These are phyloP conservation scores for Suillus placidus DNA, from an alignment of 768 basidiomycete species.

Conservation along the genomic window DNA sequence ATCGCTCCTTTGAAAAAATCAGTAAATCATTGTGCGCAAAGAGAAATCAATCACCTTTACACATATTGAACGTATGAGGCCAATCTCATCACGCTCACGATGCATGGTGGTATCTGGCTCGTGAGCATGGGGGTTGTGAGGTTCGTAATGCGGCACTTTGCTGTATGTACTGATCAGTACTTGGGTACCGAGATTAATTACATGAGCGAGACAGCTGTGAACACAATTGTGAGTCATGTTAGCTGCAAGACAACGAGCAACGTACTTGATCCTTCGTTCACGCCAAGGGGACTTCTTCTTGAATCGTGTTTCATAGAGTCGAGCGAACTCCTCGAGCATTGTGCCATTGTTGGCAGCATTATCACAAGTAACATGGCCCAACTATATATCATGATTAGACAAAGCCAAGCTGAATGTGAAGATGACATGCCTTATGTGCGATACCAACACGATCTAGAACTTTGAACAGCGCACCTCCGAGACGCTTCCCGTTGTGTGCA, in stretches of 20 bases:
- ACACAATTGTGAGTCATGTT: background rate
- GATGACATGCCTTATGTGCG: constrained; percentile 26
- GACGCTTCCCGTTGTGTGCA: constrained; percentile 36
- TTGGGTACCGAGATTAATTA: constrained; percentile 39
- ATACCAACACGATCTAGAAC: constrained; percentile 31
- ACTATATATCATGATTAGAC: constrained; percentile 1
- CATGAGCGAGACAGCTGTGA: constrained; percentile 35
- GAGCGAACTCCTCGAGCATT: constrained; percentile 34
- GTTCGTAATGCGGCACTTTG: background rate
- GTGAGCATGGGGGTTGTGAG: background rate
- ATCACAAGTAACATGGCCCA: constrained; percentile 38
- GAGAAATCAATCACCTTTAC: constrained; percentile 11
- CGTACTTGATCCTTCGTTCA: background rate
- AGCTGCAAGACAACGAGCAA: background rate
- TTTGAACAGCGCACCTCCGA: constrained; percentile 40
- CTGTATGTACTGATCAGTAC: constrained; percentile 23
- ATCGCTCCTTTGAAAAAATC: constrained; percentile 20
- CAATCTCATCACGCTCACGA: constrained; percentile 23
- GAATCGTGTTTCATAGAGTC: background rate
- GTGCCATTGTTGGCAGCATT: constrained; percentile 42
- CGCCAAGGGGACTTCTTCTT: background rate
- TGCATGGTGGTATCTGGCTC: background rate
- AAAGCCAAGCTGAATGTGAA: background rate
- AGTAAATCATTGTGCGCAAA: background rate
- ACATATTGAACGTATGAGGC: constrained; percentile 19